Evolutionary conservation across 129 eudicot genomes (phyloP), one percentile per base, ranked within the genome.

Genomic region (Cynara cardunculus): DNA sequence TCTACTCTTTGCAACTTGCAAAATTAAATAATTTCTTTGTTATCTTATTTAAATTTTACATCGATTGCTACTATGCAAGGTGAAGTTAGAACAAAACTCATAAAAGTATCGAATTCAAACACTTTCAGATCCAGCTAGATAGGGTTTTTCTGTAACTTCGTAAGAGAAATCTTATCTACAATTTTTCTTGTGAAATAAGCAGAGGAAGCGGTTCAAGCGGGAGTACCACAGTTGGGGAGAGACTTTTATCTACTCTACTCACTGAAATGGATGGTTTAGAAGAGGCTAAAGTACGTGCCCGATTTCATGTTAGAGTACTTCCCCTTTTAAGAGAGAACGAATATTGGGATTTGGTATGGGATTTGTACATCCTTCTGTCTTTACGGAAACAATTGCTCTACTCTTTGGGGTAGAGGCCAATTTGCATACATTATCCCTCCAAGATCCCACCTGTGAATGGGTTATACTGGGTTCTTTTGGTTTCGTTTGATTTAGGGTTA

Each of bases 261-360:
- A 95, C 99, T n/a, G 99, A 95, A 88, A 95, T 95, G 99, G 99
- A 95, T 86, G 99, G 99, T 73, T 85, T 95, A 84, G 99, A 95
- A 86, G 93, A 92, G 88, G 94, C 99, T 79, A 91, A 92, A 78
- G 99, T 95, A 82, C 19, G 90, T 76, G 3, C 67, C 19, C 25
- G 69, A 13, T 9, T 73, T 31, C 3, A 0, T 59, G 12, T 68
- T 14, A 74, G 39, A 49, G 19, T 37, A 32, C 39, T 27, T 74
- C 16, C 35, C 18, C 2, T 22, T 19, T 64, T 21, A 64, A 64
- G 25, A 39, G 25, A 71, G 16, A 27, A 34, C 1, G 27, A 34
- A 9, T 30, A 35, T 35, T 34, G 7, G 28, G 44, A 35, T 32
- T 69, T 26, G 21, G 8, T 69, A 14, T 27, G 21, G 5, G 49